Base-by-base conservation (phyloP, 805 yeast species). In the Torulaspora maleeae region DNA sequence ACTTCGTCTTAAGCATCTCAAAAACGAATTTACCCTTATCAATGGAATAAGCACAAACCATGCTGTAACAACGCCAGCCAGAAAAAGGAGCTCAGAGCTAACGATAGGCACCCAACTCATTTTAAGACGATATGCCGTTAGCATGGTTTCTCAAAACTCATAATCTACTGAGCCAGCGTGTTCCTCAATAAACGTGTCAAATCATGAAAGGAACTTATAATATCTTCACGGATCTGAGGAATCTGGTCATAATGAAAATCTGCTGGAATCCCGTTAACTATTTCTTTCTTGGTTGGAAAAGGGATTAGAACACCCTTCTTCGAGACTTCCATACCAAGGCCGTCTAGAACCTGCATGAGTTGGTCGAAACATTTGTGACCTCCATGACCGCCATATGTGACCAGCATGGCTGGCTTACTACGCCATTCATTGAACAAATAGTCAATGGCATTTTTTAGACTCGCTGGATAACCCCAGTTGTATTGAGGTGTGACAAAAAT, bases 261-360 rank as follows among this genome's bases (percentile, higher is more conserved):
- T 11, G 62, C 48, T 3, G 66, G 64, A 6, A 70, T 66, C 44
- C 45, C 45, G 12, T 24, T 16, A 13, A 45, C 15, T 8, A 45
- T 41, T 36, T 36, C 29, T 86, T 48, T 78, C 83, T 38, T 80
- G 86, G 42, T 76, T 57, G 53, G 48, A 30, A 49, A 51, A 5
- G 50, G 25, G 22, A 55, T 30, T 27, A 38, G 17, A 4, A 51
- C 51, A 15, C 36, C 41, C n/a, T 40, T 44, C 12, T 43, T 36
- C 7, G 46, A 33, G 5, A 49, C 46, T 27, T 41, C 35, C 57
- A 56, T 52, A 20, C 43, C 34, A 10, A 53, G 20, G 29, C 57
- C 53, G 22, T 50, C 36, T 30, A 54, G 34, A 46, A 64, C 64
- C 36, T 53, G 38, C 43, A 47, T 55, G 46, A 62, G 35, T 25